These are phyloP conservation scores for Solanum chiquidenum DNA, from an alignment of 257 asterid species.

Conservation along the genomic window DNA sequence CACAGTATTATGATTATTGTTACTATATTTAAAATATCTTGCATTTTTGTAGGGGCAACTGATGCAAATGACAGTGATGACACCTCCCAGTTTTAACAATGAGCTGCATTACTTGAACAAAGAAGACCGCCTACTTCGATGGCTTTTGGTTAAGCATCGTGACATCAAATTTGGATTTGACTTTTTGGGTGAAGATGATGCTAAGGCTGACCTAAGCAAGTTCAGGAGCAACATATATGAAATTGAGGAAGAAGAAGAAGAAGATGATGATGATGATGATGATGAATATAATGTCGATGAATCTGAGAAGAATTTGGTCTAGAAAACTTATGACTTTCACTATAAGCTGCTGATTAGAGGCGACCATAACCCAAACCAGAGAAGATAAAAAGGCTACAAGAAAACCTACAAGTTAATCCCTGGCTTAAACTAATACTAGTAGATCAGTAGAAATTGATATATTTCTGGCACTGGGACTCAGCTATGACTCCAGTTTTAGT, in stretches of 20 bases:
- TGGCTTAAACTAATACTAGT: background rate
- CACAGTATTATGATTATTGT: background rate
- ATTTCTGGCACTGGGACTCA: background rate
- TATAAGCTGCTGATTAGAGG: background rate
- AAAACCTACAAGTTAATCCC: background rate
- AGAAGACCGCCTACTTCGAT: conserved; percentile 78
- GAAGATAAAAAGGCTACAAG: background rate
- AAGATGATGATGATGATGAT: background rate
- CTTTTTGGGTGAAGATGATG: conserved; percentile 11
- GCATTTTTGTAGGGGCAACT: conserved; percentile 34
- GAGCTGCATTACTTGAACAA: conserved; percentile 75
- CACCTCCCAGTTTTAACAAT: conserved; percentile 65
- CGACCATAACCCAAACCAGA: background rate
- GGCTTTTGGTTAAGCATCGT: conserved; percentile 74
- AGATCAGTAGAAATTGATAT: background rate
- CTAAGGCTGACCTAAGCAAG: background rate
- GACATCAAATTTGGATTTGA: conserved; percentile 26
- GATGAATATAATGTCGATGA: background rate
- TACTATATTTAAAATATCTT: background rate
- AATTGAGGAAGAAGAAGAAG: background rate
- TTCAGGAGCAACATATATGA: background rate
- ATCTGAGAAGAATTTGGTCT: background rate
- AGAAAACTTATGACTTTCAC: background rate
- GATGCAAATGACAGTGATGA: conserved; percentile 79
- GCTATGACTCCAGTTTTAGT: background rate